Base-by-base conservation (phyloP, 805 yeast species). In the Candida ipomoeae region DNA sequence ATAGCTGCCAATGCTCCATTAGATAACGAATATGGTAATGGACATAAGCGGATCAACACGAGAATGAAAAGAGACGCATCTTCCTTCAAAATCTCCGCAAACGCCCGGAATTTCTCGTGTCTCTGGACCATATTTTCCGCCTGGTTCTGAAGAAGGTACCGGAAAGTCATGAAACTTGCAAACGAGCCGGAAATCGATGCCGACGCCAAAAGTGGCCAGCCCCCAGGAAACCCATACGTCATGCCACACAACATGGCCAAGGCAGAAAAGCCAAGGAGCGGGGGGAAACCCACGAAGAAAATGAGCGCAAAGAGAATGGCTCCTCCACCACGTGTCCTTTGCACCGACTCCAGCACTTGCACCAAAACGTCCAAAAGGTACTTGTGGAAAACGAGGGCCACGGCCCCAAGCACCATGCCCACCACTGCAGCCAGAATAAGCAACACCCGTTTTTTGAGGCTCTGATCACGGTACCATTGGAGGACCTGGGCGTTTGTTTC, bases 1-100 rank as follows among this genome's bases (percentile, higher is more conserved):
- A 92, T 80, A 1, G 95, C 85, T 8, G 96, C 94, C 56, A 94
- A 74, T 0, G 96, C 97, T 3, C 97, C 97, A 61, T 92, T 92
- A 0, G 94, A 85, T 32, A 92, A 71, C 2, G 97, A 89, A 64
- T 90, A 94, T 0, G 98, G 98, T 60, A 92, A 78, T 0, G 99
- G 99, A 58, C 97, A 89, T 50, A 92, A 66, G 49, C 97, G 74
- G 29, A 92, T 77, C 62, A 92, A 72, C 47, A 86, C 79, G 48
- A 92, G 67, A 21, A 94, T 67, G 55, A 83, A 64, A 50, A 90
- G 77, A 17, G 73, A 65, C 56, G 85, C 84, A 49, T 81, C 79
- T 51, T 89, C 95, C 57, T 78, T 82, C 52, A 92, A 66, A 4
- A 89, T 86, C 48, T 84, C 82, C 0, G 88, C 78, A 55, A 94